Conservation (phyloP, 176 grass and related monocot genomes). For the Triticum aestivum region IWGSC_CS_RefSeq_v2.1 NC_057801.1:134710068-134710567, state of each 20-base stretch:
- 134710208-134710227: conserved; percentile 79
- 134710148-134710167: conserved; percentile 61
- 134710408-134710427: no score
- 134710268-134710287: conserved; percentile 63
- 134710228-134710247: conserved; percentile 69
- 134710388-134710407: no score
- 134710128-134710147: neutral
- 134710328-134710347: neutral
- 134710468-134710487: no score
- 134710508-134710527: no score
- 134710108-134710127: neutral
- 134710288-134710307: conserved; percentile 49
- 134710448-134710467: no score
- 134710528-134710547: no score
- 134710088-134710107: no score
- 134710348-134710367: no score
- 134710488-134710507: no score
- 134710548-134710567: no score
- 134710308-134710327: conserved; percentile 2
- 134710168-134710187: conserved; percentile 49
- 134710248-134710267: conserved; percentile 62
- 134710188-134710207: conserved; percentile 87
- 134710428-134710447: no score
- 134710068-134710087: conserved; percentile 12
- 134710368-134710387: no score